Base-by-base conservation (phyloP, 352 stramenopile genomes). In the Saprolegnia diclina region DNA sequence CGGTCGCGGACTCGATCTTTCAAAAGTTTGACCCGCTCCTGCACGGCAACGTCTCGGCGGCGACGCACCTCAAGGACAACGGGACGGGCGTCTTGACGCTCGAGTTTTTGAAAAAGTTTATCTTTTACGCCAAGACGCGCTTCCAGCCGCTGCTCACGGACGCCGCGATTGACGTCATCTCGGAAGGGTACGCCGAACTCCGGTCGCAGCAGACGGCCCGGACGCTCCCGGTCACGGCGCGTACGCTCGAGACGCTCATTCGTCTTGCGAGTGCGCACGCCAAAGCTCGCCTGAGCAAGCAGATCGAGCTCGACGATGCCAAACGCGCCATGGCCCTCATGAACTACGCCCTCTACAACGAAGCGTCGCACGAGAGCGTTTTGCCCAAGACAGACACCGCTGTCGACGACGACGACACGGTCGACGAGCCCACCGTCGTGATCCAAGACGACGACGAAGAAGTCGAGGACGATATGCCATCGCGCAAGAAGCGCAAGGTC, bases 211-310 rank as follows among this genome's bases (percentile, higher is more conserved):
- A 98, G 78, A 97, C 97, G 61, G 87, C 76, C 72, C 75, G 89
- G 35, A 98, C 92, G 44, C 78, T 98, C 1, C 94, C 94, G 11
- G 96, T 99, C 32, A 99, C 98, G 16, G 97, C 97, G 13, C 97
- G 98, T 91, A 97, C 89, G 74, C 77, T 99, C 53, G 98, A 99
- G 77, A 99, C 97, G 32, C 84, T 99, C n/a, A 99, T 99, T 83
- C 96, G 98, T 79, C 74, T 99, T 18, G 89, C 95, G 5, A 99
- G 92, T 37, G 98, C 98, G 18, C 97, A 99, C 72, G 97, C 98
- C 5, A 99, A 99, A 78, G 79, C 90, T 22, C 88, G 96, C 0
- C 74, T 98, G 72, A 96, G 87, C 75, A 91, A 91, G 72, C 82
- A 81, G 11, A 91, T 97, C 35, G 88, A 96, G 65, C 66, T 75